These are phyloP conservation scores for Alternaria rosae DNA, from an alignment of 2,329 filamentous ascomycete species.

Conservation along the genomic window DNA sequence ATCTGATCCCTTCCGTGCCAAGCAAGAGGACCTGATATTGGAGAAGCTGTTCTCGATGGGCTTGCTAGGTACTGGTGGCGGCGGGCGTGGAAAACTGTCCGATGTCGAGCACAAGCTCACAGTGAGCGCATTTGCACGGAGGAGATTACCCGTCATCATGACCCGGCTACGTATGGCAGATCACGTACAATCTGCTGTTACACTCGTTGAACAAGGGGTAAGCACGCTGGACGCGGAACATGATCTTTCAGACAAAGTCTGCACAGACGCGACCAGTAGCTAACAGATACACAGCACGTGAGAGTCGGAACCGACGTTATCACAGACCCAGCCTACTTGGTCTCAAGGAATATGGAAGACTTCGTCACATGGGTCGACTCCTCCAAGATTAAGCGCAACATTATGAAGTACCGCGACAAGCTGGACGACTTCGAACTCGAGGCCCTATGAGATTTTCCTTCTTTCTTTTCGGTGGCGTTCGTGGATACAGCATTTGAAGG, in stretches of 20 bases:
- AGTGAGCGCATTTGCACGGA: slow-evolving; percentile 85
- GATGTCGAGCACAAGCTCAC: slow-evolving; percentile 86
- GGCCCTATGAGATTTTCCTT: slow-evolving; percentile 24
- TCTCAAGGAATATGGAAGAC: slow-evolving; percentile 90
- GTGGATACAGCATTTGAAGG: slow-evolving; percentile 25
- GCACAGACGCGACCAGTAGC: background rate
- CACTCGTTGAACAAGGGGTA: slow-evolving; percentile 85
- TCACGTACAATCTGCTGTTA: slow-evolving; percentile 78
- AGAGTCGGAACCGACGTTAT: slow-evolving; percentile 89
- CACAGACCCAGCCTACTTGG: slow-evolving; percentile 87
- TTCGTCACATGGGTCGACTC: slow-evolving; percentile 96
- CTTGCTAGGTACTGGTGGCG: slow-evolving; percentile 74
- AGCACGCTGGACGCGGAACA: background rate
- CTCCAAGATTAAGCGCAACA: slow-evolving; percentile 96
- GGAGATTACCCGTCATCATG: slow-evolving; percentile 89
- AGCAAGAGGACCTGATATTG: slow-evolving; percentile 85
- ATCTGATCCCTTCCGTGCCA: slow-evolving; percentile 77
- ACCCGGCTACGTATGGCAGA: slow-evolving; percentile 90
- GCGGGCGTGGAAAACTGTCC: slow-evolving; percentile 66
- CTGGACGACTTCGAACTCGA: slow-evolving; percentile 91
- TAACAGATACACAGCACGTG: slow-evolving; percentile 64
- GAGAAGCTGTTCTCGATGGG: slow-evolving; percentile 96
- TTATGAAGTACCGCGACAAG: slow-evolving; percentile 93
- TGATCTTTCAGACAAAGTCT: accelerated
- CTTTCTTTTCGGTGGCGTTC: slow-evolving; percentile 30